Evolutionary conservation across 768 basidiomycete species (phyloP).

Genomic region (Pisolithus microcarpus): DNA sequence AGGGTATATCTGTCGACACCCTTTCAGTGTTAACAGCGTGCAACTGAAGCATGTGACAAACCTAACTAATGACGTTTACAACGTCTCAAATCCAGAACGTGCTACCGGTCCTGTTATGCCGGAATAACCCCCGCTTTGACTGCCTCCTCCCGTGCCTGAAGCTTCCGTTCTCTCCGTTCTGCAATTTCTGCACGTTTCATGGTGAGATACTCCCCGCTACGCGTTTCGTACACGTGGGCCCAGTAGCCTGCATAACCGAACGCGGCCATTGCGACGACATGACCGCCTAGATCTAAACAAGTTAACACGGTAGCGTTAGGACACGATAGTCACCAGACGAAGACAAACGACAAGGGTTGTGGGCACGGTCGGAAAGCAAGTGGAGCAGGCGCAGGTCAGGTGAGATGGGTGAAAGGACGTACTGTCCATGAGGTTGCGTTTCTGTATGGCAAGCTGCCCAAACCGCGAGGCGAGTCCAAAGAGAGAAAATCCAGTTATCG

Average conservation of each 20-base stretch:
- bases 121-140: conserved; percentile 26
- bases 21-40: neutral
- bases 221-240: conserved; percentile 59
- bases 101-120: conserved; percentile 7
- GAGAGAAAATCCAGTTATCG: conserved; percentile 68
- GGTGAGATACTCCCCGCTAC: conserved; percentile 53
- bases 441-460: conserved; percentile 84
- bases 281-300: conserved; percentile 60
- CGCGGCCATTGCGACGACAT: conserved; percentile 57
- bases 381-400: neutral
- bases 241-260: conserved; percentile 75
- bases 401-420: conserved; percentile 28
- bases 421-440: conserved; percentile 75
- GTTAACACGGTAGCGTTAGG: neutral
- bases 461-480: conserved; percentile 80
- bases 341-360: neutral
- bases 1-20: neutral
- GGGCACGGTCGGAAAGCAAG: neutral
- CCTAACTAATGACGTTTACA: neutral
- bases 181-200: conserved; percentile 56
- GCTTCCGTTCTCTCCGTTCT: conserved; percentile 38
- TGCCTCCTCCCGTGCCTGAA: conserved; percentile 8
- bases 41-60: neutral
- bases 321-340: neutral
- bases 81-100: neutral